phyloP scores from a whole-genome alignment of 2,329 filamentous ascomycete species.

The Ascochyta clinopodiicola region DNA sequence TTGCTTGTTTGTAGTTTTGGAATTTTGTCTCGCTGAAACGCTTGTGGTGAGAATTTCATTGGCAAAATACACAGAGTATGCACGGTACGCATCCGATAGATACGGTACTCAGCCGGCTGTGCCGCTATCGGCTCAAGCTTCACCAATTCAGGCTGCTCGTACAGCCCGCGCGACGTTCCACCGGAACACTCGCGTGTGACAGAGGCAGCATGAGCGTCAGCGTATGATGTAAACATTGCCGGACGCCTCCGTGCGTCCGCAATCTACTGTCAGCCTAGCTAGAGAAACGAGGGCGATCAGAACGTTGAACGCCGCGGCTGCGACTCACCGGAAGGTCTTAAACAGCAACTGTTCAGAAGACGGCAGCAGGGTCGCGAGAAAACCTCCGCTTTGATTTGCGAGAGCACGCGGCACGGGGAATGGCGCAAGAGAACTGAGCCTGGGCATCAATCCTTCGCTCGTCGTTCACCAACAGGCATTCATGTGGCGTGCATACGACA shows the following conservation, averaged over 20 bases:
- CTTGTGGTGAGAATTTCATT: neutral
- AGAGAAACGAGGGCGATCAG: neutral
- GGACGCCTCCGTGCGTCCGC: conserved; percentile 2
- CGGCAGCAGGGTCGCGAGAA: neutral
- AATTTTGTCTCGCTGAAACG: too few species aligned
- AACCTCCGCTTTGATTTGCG: neutral
- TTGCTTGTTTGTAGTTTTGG: neutral
- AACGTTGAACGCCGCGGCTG: neutral
- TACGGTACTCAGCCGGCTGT: conserved; percentile 4
- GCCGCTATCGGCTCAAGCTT: conserved; percentile 16
- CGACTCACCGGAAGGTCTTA: neutral
- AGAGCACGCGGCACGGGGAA: neutral
- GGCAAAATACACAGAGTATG: neutral
- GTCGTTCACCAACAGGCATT: conserved; percentile 10
- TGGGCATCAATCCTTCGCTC: conserved; percentile 18
- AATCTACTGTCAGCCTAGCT: neutral
- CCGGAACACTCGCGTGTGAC: conserved; percentile 14
- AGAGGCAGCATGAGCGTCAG: conserved; percentile 15
- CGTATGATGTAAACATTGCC: conserved; percentile 5
- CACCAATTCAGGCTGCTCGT: conserved; percentile 7
- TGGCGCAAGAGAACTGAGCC: conserved; percentile 9
- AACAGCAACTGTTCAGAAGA: neutral
- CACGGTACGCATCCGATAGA: neutral
- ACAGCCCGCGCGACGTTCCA: conserved; percentile 15
- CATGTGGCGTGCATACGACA: conserved; percentile 1